These are phyloP conservation scores for Clarireedia monteithiana DNA, from an alignment of 2,329 filamentous ascomycete species.

Conservation along the genomic window DNA sequence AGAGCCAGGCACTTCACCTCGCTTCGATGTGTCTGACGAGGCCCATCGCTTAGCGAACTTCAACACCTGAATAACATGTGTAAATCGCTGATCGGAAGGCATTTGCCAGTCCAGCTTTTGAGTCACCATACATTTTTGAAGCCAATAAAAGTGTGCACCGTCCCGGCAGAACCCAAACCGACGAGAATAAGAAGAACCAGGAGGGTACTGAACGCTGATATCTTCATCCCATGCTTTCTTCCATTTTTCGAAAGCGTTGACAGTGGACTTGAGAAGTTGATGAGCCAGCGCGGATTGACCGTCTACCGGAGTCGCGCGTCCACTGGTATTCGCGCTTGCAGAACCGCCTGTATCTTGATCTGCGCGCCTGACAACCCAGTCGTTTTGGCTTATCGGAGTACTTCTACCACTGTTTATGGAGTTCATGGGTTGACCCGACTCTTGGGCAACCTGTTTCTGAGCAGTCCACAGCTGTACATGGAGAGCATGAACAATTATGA, in stretches of 20 bases:
- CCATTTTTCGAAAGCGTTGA: slow-evolving; percentile 59
- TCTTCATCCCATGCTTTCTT: slow-evolving; percentile 66
- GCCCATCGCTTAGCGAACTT: slow-evolving; percentile 55
- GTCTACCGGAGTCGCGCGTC: slow-evolving; percentile 38
- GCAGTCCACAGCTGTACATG: slow-evolving; percentile 51
- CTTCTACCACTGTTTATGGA: slow-evolving; percentile 35
- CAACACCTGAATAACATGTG: slow-evolving; percentile 51
- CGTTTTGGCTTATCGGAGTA: slow-evolving; percentile 50
- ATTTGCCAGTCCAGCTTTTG: slow-evolving; percentile 49
- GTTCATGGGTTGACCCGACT: slow-evolving; percentile 18
- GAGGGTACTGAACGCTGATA: slow-evolving; percentile 59
- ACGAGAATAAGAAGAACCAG: slow-evolving; percentile 41
- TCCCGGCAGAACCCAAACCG: slow-evolving; percentile 65
- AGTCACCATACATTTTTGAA: slow-evolving; percentile 58
- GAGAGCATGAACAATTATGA: slow-evolving; percentile 63
- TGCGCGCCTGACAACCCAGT: slow-evolving; percentile 43
- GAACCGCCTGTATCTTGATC: slow-evolving; percentile 35
- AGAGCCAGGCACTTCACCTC: slow-evolving; percentile 61
- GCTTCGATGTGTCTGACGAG: slow-evolving; percentile 52
- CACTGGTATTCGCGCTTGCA: slow-evolving; percentile 39
- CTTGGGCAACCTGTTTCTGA: slow-evolving; percentile 36
- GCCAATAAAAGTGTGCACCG: slow-evolving; percentile 65
- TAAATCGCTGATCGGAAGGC: slow-evolving; percentile 51
- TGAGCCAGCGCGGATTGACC: slow-evolving; percentile 34
- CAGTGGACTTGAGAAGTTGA: slow-evolving; percentile 40